Evolutionary conservation across 108 stramenopile species (phyloP), one percentile per base, ranked within the genome.

Genomic region (Stephanodiscus triporus): DNA sequence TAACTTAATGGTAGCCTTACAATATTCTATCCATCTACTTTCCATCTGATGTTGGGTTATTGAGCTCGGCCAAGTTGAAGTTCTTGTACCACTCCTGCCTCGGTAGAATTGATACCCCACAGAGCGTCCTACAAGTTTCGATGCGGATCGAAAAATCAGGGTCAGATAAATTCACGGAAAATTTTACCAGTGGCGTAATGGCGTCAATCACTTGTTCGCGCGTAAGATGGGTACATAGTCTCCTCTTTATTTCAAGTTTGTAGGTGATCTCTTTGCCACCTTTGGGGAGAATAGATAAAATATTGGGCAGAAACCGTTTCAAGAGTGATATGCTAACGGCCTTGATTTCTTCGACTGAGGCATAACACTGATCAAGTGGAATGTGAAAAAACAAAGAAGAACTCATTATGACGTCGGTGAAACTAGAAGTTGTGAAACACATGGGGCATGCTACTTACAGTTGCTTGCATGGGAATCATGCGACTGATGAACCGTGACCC

Each of bases 391-490:
- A 55, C 30, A 47, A 60, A 29, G n/a, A 29, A 55, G 51, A 45
- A 43, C n/a, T 38, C 22, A 23, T 29, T n/a, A 38, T 9, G 37
- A 10, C 7, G 36, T 54, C 36, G 30, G 34, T n/a, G n/a, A 26
- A 55, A 9, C 36, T 8, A 32, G 42, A 47, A 63, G 8, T 30
- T 58, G 16, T 20, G 40, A 32, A 63, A 24, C 1, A 9, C 5
- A 51, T 20, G 51, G 48, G 23, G 23, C 51, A 20, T 20, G 34
- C 10, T 19, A 65, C 77, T 66, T 65, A 78, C 77, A 20, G 90
- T 94, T 19, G 87, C 86, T 71, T 94, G 90, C 22, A 94, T 83
- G 17, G 93, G 93, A 63, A 94, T 87, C 77, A 94, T 88, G 20
- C 93, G 85, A n/a, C 84, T 79, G 5, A 94, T 81, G 65, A 89